Conservation (phyloP, 2,329 filamentous ascomycete species). For the Drechslerella stenobrocha region DNA sequence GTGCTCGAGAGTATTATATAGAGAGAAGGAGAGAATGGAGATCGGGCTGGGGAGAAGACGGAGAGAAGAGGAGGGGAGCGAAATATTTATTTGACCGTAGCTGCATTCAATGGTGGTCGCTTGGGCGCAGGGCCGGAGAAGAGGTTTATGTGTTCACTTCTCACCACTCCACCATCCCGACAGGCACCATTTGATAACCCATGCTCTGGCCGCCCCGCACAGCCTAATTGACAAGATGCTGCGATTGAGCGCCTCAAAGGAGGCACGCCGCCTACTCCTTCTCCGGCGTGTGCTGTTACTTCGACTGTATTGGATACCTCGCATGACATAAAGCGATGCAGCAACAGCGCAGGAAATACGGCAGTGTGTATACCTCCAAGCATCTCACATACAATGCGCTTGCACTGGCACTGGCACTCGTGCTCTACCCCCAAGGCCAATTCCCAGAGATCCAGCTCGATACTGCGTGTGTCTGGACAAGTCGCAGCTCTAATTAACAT, state of each 20-base stretch:
- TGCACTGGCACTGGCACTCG: too few relatives aligned
- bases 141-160: slow-evolving; percentile 46
- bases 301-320: too few relatives aligned
- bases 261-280: too few relatives aligned
- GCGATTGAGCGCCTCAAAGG: too few relatives aligned
- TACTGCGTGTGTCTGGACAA: slow-evolving; percentile 1
- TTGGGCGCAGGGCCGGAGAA: slow-evolving; percentile 24
- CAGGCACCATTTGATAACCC: slow-evolving; percentile 12
- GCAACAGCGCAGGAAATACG: too few relatives aligned
- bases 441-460: neutral
- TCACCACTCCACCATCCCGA: slow-evolving; percentile 14
- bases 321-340: too few relatives aligned
- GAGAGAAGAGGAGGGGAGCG: slow-evolving; percentile 28
- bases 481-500: neutral
- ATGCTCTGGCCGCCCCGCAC: slow-evolving; percentile 15
- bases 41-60: slow-evolving; percentile 8
- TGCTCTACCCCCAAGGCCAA: too few relatives aligned
- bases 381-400: too few relatives aligned
- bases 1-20: neutral
- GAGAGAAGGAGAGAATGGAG: slow-evolving; percentile 14
- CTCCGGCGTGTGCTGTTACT: too few relatives aligned
- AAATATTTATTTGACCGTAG: slow-evolving; percentile 30
- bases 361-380: too few relatives aligned
- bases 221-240: slow-evolving; percentile 9
- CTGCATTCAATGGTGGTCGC: slow-evolving; percentile 3